Evolutionary conservation across 257 asterid genomes (phyloP).

Genomic region (Echium plantagineum): DNA sequence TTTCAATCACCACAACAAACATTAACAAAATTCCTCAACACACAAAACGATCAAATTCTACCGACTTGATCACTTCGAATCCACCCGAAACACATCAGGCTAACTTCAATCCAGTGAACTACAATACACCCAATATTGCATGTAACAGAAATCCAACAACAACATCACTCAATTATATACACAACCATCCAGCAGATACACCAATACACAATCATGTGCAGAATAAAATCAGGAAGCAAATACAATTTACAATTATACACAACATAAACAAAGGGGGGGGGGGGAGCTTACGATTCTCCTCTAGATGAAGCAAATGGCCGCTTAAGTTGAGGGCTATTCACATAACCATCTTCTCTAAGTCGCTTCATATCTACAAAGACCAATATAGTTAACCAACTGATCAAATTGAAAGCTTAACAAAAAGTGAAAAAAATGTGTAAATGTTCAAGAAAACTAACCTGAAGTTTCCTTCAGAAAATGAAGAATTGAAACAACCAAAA

Average conservation of each 20-base stretch:
- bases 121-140: conserved; percentile 10
- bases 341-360: conserved; percentile 56
- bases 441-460: conserved; percentile 26
- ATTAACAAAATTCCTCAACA: too few relatives aligned
- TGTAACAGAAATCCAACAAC: conserved; percentile 8
- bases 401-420: neutral
- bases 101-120: conserved; percentile 23
- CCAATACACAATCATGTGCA: neutral
- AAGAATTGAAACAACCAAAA: conserved; percentile 12
- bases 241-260: conserved; percentile 5
- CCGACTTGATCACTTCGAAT: conserved; percentile 19
- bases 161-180: conserved; percentile 4
- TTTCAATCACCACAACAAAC: neutral
- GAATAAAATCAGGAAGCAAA: conserved; percentile 2
- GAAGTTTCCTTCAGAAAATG: conserved; percentile 27
- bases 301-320: conserved; percentile 70
- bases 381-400: conserved; percentile 10
- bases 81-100: conserved; percentile 1
- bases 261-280: neutral
- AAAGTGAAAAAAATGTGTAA: neutral
- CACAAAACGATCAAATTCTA: conserved; percentile 3
- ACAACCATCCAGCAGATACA: neutral
- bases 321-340: conserved; percentile 56
- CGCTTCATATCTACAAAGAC: conserved; percentile 68
- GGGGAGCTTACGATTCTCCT: conserved; percentile 68